A percentile compares a stretch with the other conserved stretches of the same genome.
Evolutionary conservation across 805 yeast genomes (phyloP).

Genomic region (Barnettozyma vustinii): DNA sequence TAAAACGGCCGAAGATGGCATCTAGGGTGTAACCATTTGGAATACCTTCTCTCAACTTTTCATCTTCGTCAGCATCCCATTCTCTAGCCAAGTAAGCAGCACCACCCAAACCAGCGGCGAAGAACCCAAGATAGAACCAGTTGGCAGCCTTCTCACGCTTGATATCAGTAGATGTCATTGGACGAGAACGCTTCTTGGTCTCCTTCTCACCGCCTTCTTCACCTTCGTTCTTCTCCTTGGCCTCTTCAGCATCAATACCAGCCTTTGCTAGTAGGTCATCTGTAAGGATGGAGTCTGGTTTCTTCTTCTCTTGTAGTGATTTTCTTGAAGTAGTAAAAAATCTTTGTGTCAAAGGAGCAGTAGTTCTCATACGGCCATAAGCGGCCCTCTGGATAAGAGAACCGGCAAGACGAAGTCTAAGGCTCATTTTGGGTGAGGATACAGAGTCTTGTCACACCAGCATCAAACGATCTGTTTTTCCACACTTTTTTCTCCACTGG

Average conservation of each 20-base stretch:
- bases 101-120: conserved; percentile 44
- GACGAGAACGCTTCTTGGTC: conserved; percentile 38
- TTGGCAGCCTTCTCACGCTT: conserved; percentile 82
- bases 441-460: background rate
- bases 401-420: conserved; percentile 1
- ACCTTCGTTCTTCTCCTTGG: conserved; percentile 3
- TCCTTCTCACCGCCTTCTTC: conserved; percentile 14
- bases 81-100: conserved; percentile 74
- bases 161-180: conserved; percentile 69
- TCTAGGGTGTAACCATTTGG: conserved; percentile 64
- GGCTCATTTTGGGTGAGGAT: background rate
- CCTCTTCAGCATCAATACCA: conserved; percentile 60
- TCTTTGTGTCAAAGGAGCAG: conserved; percentile 8
- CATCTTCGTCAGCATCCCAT: conserved; percentile 77
- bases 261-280: conserved; percentile 82
- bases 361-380: background rate
- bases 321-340: conserved; percentile 14
- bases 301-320: conserved; percentile 17
- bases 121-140: conserved; percentile 56
- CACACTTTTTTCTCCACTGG: background rate
- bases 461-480: background rate
- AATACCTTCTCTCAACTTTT: conserved; percentile 47
- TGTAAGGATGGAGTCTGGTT: conserved; percentile 53
- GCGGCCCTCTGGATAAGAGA: background rate
- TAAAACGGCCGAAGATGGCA: conserved; percentile 63